Evolutionary conservation across 192 early-diverging fungal genomes (phyloP).

Genomic region (Lunasporangiospora selenospora): DNA sequence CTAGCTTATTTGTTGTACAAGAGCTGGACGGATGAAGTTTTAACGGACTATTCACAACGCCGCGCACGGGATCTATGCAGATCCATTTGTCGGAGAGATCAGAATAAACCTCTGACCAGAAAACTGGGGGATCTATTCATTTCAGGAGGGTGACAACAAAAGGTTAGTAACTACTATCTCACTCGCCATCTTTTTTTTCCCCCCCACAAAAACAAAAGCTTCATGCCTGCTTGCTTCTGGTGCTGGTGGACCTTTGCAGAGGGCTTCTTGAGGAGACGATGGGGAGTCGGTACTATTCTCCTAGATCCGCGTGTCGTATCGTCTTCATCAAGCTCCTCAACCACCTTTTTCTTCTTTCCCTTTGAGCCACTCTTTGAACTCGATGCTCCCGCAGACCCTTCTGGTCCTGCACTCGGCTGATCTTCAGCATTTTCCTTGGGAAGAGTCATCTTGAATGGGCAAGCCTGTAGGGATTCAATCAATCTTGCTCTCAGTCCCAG

Average conservation of each 20-base stretch:
- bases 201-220: constrained; percentile 9
- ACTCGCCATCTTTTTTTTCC: constrained; percentile 5
- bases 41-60: constrained; percentile 55
- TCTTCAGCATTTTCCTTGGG: constrained; percentile 34
- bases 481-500: constrained; percentile 64
- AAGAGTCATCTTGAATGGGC: constrained; percentile 61
- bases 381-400: neutral
- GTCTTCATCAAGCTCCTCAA: constrained; percentile 22
- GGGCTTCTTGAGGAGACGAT: constrained; percentile 6
- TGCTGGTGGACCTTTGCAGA: constrained; percentile 8
- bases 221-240: constrained; percentile 28
- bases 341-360: constrained; percentile 29
- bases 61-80: constrained; percentile 65
- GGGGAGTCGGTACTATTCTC: constrained; percentile 21
- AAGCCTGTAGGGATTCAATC: constrained; percentile 69
- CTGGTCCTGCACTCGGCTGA: neutral
- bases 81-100: constrained; percentile 60
- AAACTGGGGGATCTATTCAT: constrained; percentile 54
- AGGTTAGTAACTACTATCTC: too few relatives aligned
- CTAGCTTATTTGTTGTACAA: constrained; percentile 52
- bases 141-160: too few relatives aligned
- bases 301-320: constrained; percentile 44
- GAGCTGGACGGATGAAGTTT: constrained; percentile 61
- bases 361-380: neutral
- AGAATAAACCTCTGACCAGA: constrained; percentile 74